phyloP scores from a whole-genome alignment of 441 rosid species.

The Gossypium davidsonii region DNA sequence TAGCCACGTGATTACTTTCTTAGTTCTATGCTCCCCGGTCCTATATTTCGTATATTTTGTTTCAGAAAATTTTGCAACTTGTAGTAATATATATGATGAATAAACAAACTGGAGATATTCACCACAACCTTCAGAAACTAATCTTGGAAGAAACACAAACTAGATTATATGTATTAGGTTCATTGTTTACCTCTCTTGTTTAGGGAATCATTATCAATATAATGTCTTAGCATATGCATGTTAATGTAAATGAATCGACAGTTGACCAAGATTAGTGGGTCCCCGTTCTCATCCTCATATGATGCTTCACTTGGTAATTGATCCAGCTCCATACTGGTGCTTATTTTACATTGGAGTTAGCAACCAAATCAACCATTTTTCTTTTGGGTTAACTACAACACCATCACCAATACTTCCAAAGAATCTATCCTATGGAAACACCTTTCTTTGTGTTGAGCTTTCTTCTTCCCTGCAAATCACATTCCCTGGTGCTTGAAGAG shows the following conservation, averaged over 20 bases:
- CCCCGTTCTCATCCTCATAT: neutral
- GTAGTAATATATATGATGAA: no score
- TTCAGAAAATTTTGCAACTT: no score
- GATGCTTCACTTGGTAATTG: slow-evolving; percentile 14
- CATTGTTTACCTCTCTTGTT: neutral
- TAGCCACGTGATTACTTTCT: no score
- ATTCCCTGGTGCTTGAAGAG: no score
- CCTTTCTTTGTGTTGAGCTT: no score
- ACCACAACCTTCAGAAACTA: neutral
- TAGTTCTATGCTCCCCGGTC: no score
- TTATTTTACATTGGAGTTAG: slow-evolving; percentile 27
- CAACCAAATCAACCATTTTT: slow-evolving; percentile 32
- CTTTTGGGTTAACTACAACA: neutral
- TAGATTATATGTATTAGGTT: slow-evolving; percentile 15
- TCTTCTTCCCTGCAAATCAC: no score
- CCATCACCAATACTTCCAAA: slow-evolving; percentile 22
- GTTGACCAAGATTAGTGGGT: slow-evolving; percentile 13
- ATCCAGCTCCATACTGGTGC: slow-evolving; percentile 7
- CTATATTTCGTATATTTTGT: no score
- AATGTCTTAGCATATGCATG: slow-evolving; percentile 17
- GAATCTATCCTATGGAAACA: no score
- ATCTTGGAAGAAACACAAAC: slow-evolving; percentile 8
- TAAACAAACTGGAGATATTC: no score
- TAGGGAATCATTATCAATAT: slow-evolving; percentile 5
- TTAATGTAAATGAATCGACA: neutral